Evolutionary conservation across 2,329 filamentous ascomycete genomes (phyloP).

Genomic region (Nigrospora sphaerica): DNA sequence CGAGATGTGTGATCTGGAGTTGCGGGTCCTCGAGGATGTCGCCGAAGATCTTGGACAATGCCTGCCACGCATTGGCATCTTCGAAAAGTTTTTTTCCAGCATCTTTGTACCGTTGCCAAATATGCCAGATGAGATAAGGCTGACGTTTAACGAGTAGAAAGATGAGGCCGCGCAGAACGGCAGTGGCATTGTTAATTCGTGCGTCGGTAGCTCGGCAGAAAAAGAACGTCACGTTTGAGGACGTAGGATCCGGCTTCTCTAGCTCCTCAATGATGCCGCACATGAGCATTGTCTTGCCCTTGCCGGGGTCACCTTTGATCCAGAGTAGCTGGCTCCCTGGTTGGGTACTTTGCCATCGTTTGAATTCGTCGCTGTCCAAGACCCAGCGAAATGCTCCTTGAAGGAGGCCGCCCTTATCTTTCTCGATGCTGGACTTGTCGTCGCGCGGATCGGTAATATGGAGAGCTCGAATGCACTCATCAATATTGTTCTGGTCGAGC

Average conservation of each 20-base stretch:
- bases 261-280: slow-evolving; percentile 18
- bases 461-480: slow-evolving; percentile 1
- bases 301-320: slow-evolving; percentile 26
- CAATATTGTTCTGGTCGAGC: no score
- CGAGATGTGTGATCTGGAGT: slow-evolving; percentile 13
- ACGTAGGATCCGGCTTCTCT: background rate
- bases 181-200: slow-evolving; percentile 26
- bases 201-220: slow-evolving; percentile 34
- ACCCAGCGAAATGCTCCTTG: slow-evolving; percentile 27
- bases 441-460: background rate
- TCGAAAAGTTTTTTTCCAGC: slow-evolving; percentile 29
- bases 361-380: slow-evolving; percentile 17
- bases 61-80: slow-evolving; percentile 27
- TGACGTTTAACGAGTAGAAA: slow-evolving; percentile 28
- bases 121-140: slow-evolving; percentile 22
- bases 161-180: slow-evolving; percentile 35
- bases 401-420: slow-evolving; percentile 24
- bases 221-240: slow-evolving; percentile 20
- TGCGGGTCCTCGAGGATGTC: slow-evolving; percentile 28
- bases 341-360: slow-evolving; percentile 13
- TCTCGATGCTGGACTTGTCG: slow-evolving; percentile 28
- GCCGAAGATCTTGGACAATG: slow-evolving; percentile 28
- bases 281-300: slow-evolving; percentile 27
- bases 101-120: slow-evolving; percentile 24
- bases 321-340: slow-evolving; percentile 20